phyloP scores from a whole-genome alignment of 2,329 filamentous ascomycete species.

The Botrytis fragariae region DNA sequence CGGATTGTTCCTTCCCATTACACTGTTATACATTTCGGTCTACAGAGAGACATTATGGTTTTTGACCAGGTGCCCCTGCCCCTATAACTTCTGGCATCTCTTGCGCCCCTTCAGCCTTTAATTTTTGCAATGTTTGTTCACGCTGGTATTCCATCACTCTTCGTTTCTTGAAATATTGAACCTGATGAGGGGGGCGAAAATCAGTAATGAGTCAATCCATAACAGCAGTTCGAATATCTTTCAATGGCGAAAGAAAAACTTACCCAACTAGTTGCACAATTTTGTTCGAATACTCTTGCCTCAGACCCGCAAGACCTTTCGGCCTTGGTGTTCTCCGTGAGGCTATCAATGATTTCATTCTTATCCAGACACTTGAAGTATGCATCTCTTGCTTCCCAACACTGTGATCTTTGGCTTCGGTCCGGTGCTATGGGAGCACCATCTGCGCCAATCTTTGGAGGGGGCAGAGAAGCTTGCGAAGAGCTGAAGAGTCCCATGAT shows the following conservation, averaged over 20 bases:
- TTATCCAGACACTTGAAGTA: slow-evolving; percentile 88
- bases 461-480: slow-evolving; percentile 37
- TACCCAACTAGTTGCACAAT: slow-evolving; percentile 91
- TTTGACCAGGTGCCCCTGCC: slow-evolving; percentile 20
- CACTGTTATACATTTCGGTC: slow-evolving; percentile 6
- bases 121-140: slow-evolving; percentile 71
- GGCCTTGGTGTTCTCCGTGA: slow-evolving; percentile 55
- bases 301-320: slow-evolving; percentile 58
- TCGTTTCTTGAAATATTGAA: slow-evolving; percentile 97
- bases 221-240: neutral
- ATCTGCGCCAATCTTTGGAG: slow-evolving; percentile 50
- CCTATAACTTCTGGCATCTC: slow-evolving; percentile 46
- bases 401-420: slow-evolving; percentile 73
- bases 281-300: slow-evolving; percentile 68
- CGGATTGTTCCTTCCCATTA: neutral
- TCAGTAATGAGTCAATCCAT: slow-evolving; percentile 16
- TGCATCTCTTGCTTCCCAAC: slow-evolving; percentile 84
- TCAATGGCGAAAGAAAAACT: slow-evolving; percentile 38
- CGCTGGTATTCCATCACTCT: slow-evolving; percentile 90
- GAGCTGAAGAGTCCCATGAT: slow-evolving; percentile 52
- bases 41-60: slow-evolving; percentile 3
- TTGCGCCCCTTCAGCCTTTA: slow-evolving; percentile 70
- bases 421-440: slow-evolving; percentile 75
- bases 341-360: slow-evolving; percentile 74
- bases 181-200: slow-evolving; percentile 49